phyloP scores from a whole-genome alignment of 352 stramenopile species.

The Blastocystis sp. region DNA sequence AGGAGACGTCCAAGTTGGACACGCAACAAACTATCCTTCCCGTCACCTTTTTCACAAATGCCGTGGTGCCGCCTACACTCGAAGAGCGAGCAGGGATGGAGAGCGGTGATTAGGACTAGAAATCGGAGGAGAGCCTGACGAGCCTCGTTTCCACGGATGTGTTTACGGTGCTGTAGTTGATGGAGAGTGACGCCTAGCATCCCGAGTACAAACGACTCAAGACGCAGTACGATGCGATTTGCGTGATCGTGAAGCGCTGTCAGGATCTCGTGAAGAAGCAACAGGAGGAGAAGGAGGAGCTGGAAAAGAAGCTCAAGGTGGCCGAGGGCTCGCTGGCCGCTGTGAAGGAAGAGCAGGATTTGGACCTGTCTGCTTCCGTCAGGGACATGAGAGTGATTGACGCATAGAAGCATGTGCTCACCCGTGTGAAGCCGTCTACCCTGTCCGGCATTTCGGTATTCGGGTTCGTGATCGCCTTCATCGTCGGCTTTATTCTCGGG shows the following conservation, averaged over 20 bases:
- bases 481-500: background rate
- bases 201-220: constrained; percentile 39
- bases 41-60: constrained; percentile 36
- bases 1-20: constrained; percentile 29
- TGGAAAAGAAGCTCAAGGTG: constrained; percentile 4
- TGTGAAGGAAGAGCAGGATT: background rate
- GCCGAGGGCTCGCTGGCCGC: background rate
- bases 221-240: constrained; percentile 57
- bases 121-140: constrained; percentile 46
- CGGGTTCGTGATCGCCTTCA: background rate
- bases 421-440: background rate
- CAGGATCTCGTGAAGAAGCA: constrained; percentile 41
- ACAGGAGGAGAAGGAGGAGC: constrained; percentile 52
- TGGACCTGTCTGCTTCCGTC: constrained; percentile 1
- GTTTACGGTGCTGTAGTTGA: background rate
- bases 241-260: constrained; percentile 48
- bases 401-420: background rate
- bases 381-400: background rate
- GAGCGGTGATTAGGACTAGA: background rate
- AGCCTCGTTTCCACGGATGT: constrained; percentile 40
- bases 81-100: constrained; percentile 12
- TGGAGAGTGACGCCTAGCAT: background rate
- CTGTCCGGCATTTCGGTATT: background rate
- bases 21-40: constrained; percentile 12
- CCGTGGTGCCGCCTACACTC: background rate